Base-by-base conservation (phyloP, 2,329 filamentous ascomycete genomes). In the Talaromyces piceae region DNA sequence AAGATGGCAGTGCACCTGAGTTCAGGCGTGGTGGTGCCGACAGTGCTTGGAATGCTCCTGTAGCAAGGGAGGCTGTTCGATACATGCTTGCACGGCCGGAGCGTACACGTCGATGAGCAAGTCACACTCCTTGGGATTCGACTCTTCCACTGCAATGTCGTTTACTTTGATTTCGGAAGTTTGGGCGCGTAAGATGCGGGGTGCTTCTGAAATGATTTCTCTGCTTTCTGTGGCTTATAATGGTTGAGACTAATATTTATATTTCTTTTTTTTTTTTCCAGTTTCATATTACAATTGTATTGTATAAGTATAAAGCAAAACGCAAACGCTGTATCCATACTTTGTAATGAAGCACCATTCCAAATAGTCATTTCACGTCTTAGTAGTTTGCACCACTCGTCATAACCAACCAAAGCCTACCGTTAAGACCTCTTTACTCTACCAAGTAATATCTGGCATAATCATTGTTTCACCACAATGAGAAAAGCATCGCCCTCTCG, bases 31-130 rank as follows among this genome's bases (percentile, higher is more conserved):
- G 69, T 49, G 83, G 83, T 4, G 61, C 70, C 13, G 76, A 78
- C n/a, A 75, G 83, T 37, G 77, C 82, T 26, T 87, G 83, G 83
- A 79, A 78, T 33, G 79, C 74, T 47, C 72, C 78, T 44, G 73
- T 80, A 51, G 83, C 83, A 3, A 76, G 73, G 58, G 81, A 84
- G 65, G 79, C 78, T 43, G 81, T 84, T 45, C 76, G 79, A 23
- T 71, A 84, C 56, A 81, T 79, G 75, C 70, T 84, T 59, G 77
- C 78, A 22, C 76, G 72, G 60, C 70, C 68, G 13, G 68, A 73
- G 55, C 60, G 59, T 28, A 23, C 39, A n/a, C 46, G 37, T 50
- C 51, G 51, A 26, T 54, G 45, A 44, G 11, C n/a, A n/a, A 9
- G 9, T 26, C 16, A 18, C 12, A 5, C 27, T n/a, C 4, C n/a